These are phyloP conservation scores for Exobasidium cylindrosporum DNA, from an alignment of 1,284 basidiomycete species.

Conservation along the genomic window DNA sequence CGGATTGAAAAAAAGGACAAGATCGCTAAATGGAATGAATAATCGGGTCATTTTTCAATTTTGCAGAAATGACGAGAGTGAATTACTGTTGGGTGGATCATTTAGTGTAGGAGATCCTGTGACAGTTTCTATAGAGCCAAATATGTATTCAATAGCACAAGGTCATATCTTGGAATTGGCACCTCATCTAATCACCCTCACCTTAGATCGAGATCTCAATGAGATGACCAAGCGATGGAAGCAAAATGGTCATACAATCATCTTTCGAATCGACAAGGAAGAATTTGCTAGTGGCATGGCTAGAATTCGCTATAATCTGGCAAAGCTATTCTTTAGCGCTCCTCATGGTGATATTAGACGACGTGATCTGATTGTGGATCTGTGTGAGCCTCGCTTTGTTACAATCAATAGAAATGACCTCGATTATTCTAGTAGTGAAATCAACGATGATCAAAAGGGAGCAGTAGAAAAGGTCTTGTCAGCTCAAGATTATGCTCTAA, in stretches of 20 bases:
- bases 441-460: conserved; percentile 73
- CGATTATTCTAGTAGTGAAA: conserved; percentile 22
- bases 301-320: conserved; percentile 82
- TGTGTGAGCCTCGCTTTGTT: conserved; percentile 66
- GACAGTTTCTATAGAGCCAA: conserved; percentile 75
- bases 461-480: conserved; percentile 73
- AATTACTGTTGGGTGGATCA: conserved; percentile 69
- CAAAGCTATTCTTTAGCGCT: conserved; percentile 73
- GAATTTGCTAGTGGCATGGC: conserved; percentile 83
- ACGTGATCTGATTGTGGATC: conserved; percentile 76
- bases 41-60: conserved; percentile 68
- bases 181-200: conserved; percentile 67
- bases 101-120: conserved; percentile 77
- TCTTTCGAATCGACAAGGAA: conserved; percentile 90
- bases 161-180: conserved; percentile 78
- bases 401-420: background rate
- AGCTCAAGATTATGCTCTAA: conserved; percentile 83
- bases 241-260: conserved; percentile 26
- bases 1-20: background rate
- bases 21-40: conserved; percentile 13
- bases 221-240: conserved; percentile 30
- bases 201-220: conserved; percentile 74
- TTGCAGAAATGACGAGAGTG: conserved; percentile 55
- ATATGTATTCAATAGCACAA: conserved; percentile 74
- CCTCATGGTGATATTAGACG: conserved; percentile 62